Evolutionary conservation across 192 early-diverging fungal species (phyloP), one percentile per base, ranked within the genome.

Genomic region (Jimgerdemannia lactiflua): DNA sequence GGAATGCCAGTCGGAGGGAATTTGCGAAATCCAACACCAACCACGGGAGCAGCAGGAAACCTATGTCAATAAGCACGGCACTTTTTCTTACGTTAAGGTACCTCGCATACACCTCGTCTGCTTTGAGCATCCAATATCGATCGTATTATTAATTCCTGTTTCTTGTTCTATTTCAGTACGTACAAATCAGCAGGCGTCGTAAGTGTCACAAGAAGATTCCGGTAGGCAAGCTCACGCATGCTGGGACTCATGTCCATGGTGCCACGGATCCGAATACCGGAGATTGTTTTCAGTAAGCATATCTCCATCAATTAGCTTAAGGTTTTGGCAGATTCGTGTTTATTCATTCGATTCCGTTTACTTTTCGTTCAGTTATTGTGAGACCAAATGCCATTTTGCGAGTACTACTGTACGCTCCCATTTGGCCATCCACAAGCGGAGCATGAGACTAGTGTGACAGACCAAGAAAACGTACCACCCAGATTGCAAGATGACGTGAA

Each of bases 361-460:
- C n/a, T n/a, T n/a, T 11, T 11, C 49, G 11, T 54, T 54, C 49
- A 54, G 49, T 54, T 54, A 7, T 54, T 54, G 49, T 11, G 11
- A 54, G 11, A 54, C 11, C 4, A 54, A 54, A 54, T 54, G 49
- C 49, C 49, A 4, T 54, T 54, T 54, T 54, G 49, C 11, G 49
- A 54, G 49, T 54, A 54, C 49, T 54, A 54, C 68, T 82, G 81
- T 42, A 77, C 71, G 8, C 43, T 78, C 6, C 76, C 77, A 19
- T 78, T 68, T 20, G 71, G 70, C 49, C 81, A 83, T 39, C 42
- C 65, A 8, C 49, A 54, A 54, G 42, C 40, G 42, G 29, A 42
- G n/a, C 82, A 84, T 43, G 65, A 83, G 44, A 83, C 79, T 3
- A 71, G 69, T n/a, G n/a, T n/a, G n/a, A n/a, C n/a, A n/a, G n/a